Percentiles rank a stretch among this genome's conserved stretches.
phyloP scores from a whole-genome alignment of 2,329 filamentous ascomycete species.

The Leptographium procerum region DNA sequence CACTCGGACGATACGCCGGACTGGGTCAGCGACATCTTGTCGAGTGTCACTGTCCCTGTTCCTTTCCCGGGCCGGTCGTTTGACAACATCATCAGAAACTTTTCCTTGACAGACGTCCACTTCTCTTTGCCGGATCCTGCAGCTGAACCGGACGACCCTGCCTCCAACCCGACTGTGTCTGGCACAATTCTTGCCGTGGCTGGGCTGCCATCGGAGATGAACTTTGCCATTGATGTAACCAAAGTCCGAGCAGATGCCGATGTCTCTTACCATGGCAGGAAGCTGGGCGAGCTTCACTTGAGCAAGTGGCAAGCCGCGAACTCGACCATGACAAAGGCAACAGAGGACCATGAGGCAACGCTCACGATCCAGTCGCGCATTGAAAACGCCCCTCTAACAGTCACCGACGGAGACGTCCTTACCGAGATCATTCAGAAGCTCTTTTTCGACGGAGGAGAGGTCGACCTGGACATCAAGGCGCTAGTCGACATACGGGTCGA shows the following conservation, averaged over 20 bases:
- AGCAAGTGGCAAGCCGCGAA: conserved; percentile 74
- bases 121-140: conserved; percentile 75
- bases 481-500: conserved; percentile 71
- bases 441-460: conserved; percentile 58
- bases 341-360: conserved; percentile 44
- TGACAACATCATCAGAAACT: conserved; percentile 75
- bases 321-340: conserved; percentile 55
- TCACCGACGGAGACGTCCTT: conserved; percentile 72
- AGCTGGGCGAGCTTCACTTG: conserved; percentile 73
- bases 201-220: conserved; percentile 71
- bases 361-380: conserved; percentile 69
- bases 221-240: conserved; percentile 70
- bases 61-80: conserved; percentile 74
- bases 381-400: conserved; percentile 66
- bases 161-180: conserved; percentile 66
- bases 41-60: conserved; percentile 71
- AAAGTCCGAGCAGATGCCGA: conserved; percentile 66
- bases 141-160: conserved; percentile 62
- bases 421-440: conserved; percentile 69
- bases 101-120: conserved; percentile 73
- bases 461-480: conserved; percentile 67
- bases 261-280: conserved; percentile 64
- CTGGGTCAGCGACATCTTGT: conserved; percentile 74
- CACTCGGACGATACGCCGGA: conserved; percentile 57
- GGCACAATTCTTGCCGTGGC: conserved; percentile 73